Evolutionary conservation across 2,329 filamentous ascomycete genomes (phyloP), one percentile per base, ranked within the genome.

Genomic region (Pseudopithomyces maydicus): DNA sequence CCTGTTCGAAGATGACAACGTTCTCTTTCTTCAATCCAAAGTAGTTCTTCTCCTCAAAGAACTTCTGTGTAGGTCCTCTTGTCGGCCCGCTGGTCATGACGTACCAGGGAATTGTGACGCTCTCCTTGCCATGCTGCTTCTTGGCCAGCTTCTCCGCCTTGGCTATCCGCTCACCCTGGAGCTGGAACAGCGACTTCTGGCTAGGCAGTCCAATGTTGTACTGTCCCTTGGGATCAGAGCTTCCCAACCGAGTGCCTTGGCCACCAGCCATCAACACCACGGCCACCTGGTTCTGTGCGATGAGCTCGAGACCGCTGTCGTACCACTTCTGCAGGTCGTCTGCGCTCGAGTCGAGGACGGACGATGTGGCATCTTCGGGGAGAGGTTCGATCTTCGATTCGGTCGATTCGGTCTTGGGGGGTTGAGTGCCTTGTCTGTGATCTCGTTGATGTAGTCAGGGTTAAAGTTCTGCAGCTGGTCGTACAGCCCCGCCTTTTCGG

Each of bases 41-140:
- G 82, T 92, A 98, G 56, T 86, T 85, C 82, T 98, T 84, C 78
- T 96, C 84, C 75, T 90, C 81, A 78, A 99, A 98, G 82, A 95
- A 99, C 60, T 90, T 83, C 82, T 97, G 90, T n/a, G 95, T 99
- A 39, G 93, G 91, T 59, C 87, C 87, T 65, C 93, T 87, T 7
- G 95, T 99, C 44, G 95, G 95, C 4, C 95, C 95, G 71, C 92
- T 97, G 70, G 95, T 99, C 95, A 99, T 99, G 78, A 99, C 92
- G 80, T 99, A 99, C 95, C 95, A 99, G 12, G 95, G 95, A 41
- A 98, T 88, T 32, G 89, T 81, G 47, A 81, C 81, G 58, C 79
- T 81, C 46, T 71, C 74, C 64, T 84, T 83, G 56, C 84, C 84
- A 52, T 85, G 82, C 74, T 88, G 87, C 76, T 90, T 87, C 67